phyloP scores from a whole-genome alignment of 345 rosid genomes.

The Citrus reticulata region DNA sequence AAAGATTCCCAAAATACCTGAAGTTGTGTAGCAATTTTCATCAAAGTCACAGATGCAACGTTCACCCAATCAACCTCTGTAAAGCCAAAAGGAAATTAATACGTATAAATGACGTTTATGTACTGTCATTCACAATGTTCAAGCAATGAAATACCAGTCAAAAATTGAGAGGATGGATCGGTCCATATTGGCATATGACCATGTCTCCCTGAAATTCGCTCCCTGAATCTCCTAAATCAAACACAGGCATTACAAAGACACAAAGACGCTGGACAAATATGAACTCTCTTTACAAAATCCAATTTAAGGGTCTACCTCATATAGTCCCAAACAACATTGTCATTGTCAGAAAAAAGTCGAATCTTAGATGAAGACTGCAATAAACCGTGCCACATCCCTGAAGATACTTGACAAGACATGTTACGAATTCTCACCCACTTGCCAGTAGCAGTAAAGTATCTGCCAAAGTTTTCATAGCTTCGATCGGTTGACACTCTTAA shows the following conservation, averaged over 20 bases:
- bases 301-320: not conserved
- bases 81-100: not conserved
- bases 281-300: not conserved
- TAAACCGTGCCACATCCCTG: constrained; percentile 9
- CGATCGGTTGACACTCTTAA: constrained; percentile 10
- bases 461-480: constrained; percentile 13
- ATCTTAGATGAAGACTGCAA: constrained; percentile 8
- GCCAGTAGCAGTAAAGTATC: not conserved
- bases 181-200: constrained; percentile 1
- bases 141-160: constrained; percentile 12
- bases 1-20: not conserved
- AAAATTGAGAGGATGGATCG: not conserved
- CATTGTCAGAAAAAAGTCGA: constrained; percentile 13
- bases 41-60: not conserved
- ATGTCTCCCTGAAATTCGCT: not conserved
- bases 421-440: constrained; percentile 19
- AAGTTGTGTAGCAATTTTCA: not conserved
- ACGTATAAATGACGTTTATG: not conserved
- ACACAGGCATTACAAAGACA: not conserved
- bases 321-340: not conserved
- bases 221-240: constrained; percentile 1
- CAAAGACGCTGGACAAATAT: not conserved
- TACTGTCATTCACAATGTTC: not conserved
- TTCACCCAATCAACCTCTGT: constrained; percentile 2
- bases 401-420: not conserved